Evolutionary conservation across 2,329 filamentous ascomycete species (phyloP).

Genomic region (Cytospora chrysosperma): DNA sequence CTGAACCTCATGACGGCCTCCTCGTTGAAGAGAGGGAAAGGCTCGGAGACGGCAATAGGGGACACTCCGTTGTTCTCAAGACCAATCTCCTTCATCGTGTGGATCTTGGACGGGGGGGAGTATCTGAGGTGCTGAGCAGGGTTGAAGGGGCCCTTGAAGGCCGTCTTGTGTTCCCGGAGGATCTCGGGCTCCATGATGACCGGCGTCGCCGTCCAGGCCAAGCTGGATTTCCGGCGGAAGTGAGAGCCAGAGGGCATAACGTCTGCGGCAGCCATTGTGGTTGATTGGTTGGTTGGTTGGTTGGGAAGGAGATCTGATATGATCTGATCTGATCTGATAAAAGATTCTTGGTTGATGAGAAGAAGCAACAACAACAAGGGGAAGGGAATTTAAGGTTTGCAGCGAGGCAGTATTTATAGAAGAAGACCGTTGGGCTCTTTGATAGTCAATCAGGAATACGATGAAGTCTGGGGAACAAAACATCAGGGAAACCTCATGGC

Average conservation of each 20-base stretch:
- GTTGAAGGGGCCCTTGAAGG: conserved; percentile 6
- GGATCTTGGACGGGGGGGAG: conserved; percentile 47
- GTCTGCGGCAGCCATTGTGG: conserved; percentile 9
- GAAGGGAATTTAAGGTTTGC: neutral
- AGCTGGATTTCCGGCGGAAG: conserved; percentile 10
- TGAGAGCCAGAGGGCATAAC: conserved; percentile 3
- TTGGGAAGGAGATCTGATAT: neutral
- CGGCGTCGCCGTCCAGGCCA: conserved; percentile 7
- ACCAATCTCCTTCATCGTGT: conserved; percentile 63
- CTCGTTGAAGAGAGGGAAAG: conserved; percentile 61
- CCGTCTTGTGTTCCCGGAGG: neutral
- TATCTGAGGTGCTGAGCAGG: conserved; percentile 53
- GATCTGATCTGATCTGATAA: neutral
- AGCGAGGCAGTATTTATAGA: neutral
- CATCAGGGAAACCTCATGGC: neutral
- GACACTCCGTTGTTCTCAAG: conserved; percentile 59
- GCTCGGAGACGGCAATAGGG: conserved; percentile 61
- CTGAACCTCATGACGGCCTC: conserved; percentile 63
- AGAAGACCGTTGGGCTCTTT: neutral
- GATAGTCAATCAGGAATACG: neutral
- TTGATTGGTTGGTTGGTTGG: no score
- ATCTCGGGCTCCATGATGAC: neutral
- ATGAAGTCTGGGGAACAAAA: neutral
- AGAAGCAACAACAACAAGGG: neutral
- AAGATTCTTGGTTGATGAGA: neutral